phyloP scores from a whole-genome alignment of 83 land plant species.

The Larix sibirica region DNA sequence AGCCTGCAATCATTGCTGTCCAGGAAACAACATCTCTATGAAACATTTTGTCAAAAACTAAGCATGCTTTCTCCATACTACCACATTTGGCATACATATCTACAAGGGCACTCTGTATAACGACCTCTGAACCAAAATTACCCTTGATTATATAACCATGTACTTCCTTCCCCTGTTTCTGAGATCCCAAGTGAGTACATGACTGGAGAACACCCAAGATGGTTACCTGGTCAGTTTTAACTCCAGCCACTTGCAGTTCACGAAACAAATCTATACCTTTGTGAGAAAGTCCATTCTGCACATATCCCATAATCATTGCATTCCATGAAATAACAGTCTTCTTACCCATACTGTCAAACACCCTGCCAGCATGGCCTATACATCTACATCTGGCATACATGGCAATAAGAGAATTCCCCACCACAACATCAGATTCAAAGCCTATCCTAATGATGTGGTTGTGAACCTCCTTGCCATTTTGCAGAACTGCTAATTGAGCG shows the following conservation, averaged over 20 bases:
- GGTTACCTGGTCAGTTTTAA: slow-evolving; percentile 7
- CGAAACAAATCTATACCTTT: slow-evolving; percentile 10
- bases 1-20: slow-evolving; percentile 23
- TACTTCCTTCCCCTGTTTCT: not conserved
- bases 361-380: slow-evolving; percentile 32
- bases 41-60: slow-evolving; percentile 3
- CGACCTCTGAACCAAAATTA: not conserved
- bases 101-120: not conserved
- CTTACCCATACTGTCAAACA: slow-evolving; percentile 32
- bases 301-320: slow-evolving; percentile 19
- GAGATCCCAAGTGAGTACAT: not conserved
- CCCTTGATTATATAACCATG: not conserved
- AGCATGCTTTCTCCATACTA: not conserved
- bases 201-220: slow-evolving; percentile 5
- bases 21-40: slow-evolving; percentile 6
- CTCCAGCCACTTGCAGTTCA: slow-evolving; percentile 2
- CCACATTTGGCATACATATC: slow-evolving; percentile 26
- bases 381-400: slow-evolving; percentile 50
- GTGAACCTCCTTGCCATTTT: slow-evolving; percentile 59
- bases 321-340: slow-evolving; percentile 19
- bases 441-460: slow-evolving; percentile 36
- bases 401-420: slow-evolving; percentile 54
- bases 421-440: slow-evolving; percentile 29
- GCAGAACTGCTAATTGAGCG: slow-evolving; percentile 36
- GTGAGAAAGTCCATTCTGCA: not conserved